phyloP scores from a whole-genome alignment of 106 monocot genomes.

The Apostasia ramifera region DNA sequence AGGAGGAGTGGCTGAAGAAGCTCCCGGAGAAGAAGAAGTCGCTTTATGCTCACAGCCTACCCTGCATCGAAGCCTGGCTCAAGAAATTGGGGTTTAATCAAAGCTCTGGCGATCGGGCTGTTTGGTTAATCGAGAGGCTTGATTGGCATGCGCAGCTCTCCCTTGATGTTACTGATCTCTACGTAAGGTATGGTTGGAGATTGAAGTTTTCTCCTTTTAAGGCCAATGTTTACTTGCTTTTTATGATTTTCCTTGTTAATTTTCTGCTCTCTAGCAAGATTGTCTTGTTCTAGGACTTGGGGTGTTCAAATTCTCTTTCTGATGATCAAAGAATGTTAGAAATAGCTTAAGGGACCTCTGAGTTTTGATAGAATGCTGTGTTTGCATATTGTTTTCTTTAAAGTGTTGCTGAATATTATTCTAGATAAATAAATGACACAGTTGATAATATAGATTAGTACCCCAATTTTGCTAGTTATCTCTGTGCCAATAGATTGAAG shows the following conservation, averaged over 20 bases:
- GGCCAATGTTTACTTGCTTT: neutral
- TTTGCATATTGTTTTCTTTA: no score
- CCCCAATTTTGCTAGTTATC: no score
- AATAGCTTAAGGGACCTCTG: no score
- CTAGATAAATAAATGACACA: no score
- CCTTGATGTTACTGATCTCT: slow-evolving; percentile 83
- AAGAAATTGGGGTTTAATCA: slow-evolving; percentile 62
- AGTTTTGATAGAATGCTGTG: no score
- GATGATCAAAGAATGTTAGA: no score
- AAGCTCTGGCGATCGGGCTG: slow-evolving; percentile 60
- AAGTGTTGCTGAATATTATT: no score
- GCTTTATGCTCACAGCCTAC: slow-evolving; percentile 94
- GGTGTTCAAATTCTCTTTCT: no score
- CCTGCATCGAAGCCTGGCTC: slow-evolving; percentile 92
- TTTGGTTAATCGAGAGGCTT: slow-evolving; percentile 67
- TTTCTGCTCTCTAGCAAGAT: neutral
- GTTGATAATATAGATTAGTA: no score
- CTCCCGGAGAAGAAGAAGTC: slow-evolving; percentile 96
- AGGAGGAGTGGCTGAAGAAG: slow-evolving; percentile 85
- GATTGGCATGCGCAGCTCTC: slow-evolving; percentile 93
- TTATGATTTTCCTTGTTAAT: neutral
- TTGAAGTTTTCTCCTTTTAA: neutral
- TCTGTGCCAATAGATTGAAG: no score
- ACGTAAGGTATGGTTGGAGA: slow-evolving; percentile 41
- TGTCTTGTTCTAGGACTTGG: neutral